A percentile compares a stretch with the other conserved stretches of the same genome.
Evolutionary conservation across 2,329 filamentous ascomycete genomes (phyloP).

Genomic region (Elsinoe batatas): DNA sequence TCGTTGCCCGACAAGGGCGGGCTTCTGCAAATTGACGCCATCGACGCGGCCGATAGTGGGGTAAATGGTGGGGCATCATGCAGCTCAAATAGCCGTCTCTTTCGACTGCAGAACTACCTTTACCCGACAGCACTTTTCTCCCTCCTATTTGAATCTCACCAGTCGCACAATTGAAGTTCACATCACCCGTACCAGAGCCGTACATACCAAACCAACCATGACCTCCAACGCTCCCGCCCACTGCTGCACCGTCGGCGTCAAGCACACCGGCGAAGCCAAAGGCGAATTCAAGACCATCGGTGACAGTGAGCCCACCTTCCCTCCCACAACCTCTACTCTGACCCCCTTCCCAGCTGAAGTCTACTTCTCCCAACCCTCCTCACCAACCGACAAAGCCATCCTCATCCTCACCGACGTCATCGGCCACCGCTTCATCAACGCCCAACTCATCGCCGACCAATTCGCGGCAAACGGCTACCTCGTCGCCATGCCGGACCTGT

Average conservation of each 20-base stretch:
- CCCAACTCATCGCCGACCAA: conserved; percentile 58
- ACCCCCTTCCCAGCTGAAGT: conserved; percentile 36
- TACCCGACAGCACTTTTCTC: background rate
- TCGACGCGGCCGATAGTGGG: background rate
- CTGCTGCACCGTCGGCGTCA: conserved; percentile 32
- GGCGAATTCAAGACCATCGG: conserved; percentile 27
- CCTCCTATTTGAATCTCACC: background rate
- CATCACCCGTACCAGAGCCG: background rate
- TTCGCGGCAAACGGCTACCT: conserved; percentile 65
- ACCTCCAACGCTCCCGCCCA: conserved; percentile 27
- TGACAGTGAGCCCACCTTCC: conserved; percentile 20
- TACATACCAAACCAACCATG: conserved; percentile 20
- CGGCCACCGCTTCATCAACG: conserved; percentile 45
- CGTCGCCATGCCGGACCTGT: conserved; percentile 59
- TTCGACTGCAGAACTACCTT: background rate
- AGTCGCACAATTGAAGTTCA: background rate
- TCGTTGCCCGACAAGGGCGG: background rate
- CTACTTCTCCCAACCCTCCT: conserved; percentile 47
- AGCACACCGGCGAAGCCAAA: conserved; percentile 27
- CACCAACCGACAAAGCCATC: conserved; percentile 45
- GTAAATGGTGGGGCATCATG: conserved; percentile 5
- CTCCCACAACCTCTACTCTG: background rate
- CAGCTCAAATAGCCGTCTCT: background rate
- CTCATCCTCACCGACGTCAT: conserved; percentile 50
- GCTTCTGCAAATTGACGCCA: background rate